Conservation (phyloP, 306 rosid species). For the Chamaecrista fasciculata region DNA sequence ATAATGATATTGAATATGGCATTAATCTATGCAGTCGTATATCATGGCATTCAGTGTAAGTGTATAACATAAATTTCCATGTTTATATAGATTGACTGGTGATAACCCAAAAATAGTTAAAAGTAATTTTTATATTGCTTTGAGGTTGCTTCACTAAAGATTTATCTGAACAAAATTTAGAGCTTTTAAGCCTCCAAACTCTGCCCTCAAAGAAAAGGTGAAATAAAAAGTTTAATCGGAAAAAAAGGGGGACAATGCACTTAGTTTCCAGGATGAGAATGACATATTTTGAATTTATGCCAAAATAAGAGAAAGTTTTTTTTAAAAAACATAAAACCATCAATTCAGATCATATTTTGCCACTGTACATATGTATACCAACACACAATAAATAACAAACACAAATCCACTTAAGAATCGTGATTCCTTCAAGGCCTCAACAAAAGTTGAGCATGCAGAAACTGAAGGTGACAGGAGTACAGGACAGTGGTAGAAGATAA, state of each 20-base stretch:
- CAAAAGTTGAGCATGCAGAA: background rate
- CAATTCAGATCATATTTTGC: background rate
- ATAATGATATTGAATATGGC: too few relatives aligned
- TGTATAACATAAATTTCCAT: background rate
- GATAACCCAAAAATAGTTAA: background rate
- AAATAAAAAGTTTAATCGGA: background rate
- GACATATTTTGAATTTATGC: background rate
- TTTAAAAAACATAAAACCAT: background rate
- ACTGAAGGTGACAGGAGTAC: background rate
- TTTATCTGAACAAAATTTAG: background rate
- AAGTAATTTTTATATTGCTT: background rate
- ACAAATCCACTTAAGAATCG: constrained; percentile 1
- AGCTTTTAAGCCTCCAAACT: background rate
- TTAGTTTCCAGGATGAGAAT: background rate
- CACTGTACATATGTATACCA: too few relatives aligned
- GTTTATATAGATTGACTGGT: background rate
- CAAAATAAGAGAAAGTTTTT: background rate
- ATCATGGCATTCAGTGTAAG: background rate
- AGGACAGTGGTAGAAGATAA: constrained; percentile 7
- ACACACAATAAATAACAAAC: background rate
- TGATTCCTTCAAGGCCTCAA: background rate
- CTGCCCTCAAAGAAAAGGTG: background rate
- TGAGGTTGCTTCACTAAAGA: background rate
- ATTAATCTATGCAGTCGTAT: too few relatives aligned
- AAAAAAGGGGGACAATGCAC: background rate